A percentile compares a stretch with the other conserved stretches of the same genome.
phyloP scores from a whole-genome alignment of 2,329 filamentous ascomycete genomes.

The Fusarium temperatum region DNA sequence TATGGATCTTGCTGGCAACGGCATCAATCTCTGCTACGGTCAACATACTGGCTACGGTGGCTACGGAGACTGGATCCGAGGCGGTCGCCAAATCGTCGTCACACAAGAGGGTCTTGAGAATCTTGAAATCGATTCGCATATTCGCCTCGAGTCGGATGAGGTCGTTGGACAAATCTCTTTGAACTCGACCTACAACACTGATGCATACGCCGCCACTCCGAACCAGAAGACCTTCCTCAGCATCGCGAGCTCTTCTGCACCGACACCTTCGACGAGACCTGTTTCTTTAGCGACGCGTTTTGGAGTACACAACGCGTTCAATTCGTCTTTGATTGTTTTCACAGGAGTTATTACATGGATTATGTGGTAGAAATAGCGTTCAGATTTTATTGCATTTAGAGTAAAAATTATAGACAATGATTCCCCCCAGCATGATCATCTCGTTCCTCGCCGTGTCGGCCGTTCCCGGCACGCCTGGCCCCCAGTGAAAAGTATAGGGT shows the following conservation, averaged over 20 bases:
- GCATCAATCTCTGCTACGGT: constrained; percentile 64
- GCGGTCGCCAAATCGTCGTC: constrained; percentile 65
- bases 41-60: constrained; percentile 76
- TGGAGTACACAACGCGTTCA: neutral
- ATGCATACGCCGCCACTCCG: constrained; percentile 59
- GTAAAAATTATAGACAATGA: neutral
- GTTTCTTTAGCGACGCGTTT: neutral
- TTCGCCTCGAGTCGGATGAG: constrained; percentile 65
- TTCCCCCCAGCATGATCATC: neutral
- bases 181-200: constrained; percentile 67
- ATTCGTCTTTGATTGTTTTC: neutral
- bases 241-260: neutral
- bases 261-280: neutral
- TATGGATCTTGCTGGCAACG: constrained; percentile 52
- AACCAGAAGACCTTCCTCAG: constrained; percentile 46
- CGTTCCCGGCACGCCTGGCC: accelerated
- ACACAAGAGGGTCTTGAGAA: constrained; percentile 51
- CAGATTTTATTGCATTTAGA: neutral
- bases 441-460: neutral
- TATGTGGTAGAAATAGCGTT: neutral
- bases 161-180: constrained; percentile 62
- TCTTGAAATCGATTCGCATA: constrained; percentile 65
- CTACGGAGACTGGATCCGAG: constrained; percentile 71
- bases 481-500: accelerated
- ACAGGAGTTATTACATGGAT: neutral